phyloP scores from a whole-genome alignment of 371 early-diverging fungal species.

The Blakeslea trispora region DNA sequence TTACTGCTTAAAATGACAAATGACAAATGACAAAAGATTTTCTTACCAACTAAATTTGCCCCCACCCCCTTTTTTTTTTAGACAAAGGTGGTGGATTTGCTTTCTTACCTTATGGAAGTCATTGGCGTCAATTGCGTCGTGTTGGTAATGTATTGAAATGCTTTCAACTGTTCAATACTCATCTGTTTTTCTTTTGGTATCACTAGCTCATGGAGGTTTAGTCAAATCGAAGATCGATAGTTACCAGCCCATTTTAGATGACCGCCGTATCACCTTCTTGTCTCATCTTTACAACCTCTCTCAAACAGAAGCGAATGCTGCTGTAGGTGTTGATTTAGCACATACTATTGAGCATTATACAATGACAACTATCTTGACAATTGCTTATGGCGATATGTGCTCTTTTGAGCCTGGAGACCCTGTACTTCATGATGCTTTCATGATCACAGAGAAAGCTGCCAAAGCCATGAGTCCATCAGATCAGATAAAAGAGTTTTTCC shows the following conservation, averaged over 20 bases:
- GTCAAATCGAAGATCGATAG: slow-evolving; percentile 37
- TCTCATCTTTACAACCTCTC: slow-evolving; percentile 17
- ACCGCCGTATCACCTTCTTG: slow-evolving; percentile 25
- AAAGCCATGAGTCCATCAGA: slow-evolving; percentile 35
- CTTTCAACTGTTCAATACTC: too few species aligned
- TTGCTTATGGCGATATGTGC: slow-evolving; percentile 42
- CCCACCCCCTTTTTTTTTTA: slow-evolving; percentile 14
- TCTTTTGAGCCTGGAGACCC: slow-evolving; percentile 41
- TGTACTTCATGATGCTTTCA: slow-evolving; percentile 37
- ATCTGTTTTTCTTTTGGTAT: not conserved
- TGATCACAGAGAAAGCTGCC: slow-evolving; percentile 37
- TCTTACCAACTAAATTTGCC: not conserved
- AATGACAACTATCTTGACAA: slow-evolving; percentile 44
- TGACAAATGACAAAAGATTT: too few species aligned
- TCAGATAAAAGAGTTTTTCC: slow-evolving; percentile 50
- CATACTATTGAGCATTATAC: slow-evolving; percentile 43
- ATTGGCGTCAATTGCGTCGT: slow-evolving; percentile 45
- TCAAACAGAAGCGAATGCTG: not conserved
- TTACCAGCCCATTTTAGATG: slow-evolving; percentile 43
- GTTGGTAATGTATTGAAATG: slow-evolving; percentile 30
- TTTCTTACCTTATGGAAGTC: slow-evolving; percentile 44
- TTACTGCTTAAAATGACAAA: not conserved
- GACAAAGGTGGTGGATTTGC: slow-evolving; percentile 53
- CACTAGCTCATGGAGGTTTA: slow-evolving; percentile 39
- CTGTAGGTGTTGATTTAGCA: slow-evolving; percentile 16